Evolutionary conservation across 1,284 basidiomycete species (phyloP).

Genomic region (Mixia osmundae): DNA sequence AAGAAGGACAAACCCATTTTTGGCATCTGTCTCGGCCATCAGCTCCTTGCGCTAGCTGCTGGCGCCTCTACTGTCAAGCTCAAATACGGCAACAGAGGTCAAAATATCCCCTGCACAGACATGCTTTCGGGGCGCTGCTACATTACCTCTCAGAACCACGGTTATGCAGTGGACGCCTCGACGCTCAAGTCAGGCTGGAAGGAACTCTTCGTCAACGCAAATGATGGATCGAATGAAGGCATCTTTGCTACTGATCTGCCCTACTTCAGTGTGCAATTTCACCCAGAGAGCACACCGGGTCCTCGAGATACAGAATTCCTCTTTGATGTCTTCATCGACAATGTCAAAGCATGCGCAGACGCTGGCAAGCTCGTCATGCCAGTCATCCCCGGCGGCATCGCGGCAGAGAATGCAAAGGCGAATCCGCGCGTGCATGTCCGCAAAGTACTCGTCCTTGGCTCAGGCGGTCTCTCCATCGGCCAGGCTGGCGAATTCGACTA

Average conservation of each 20-base stretch:
- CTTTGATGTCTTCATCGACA: slow-evolving; percentile 90
- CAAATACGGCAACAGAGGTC: slow-evolving; percentile 98
- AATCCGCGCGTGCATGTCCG: slow-evolving; percentile 52
- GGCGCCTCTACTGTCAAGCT: slow-evolving; percentile 90
- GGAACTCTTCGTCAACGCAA: slow-evolving; percentile 87
- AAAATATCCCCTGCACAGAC: slow-evolving; percentile 96
- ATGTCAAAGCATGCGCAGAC: slow-evolving; percentile 47
- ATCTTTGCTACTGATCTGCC: slow-evolving; percentile 71
- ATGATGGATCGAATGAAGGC: slow-evolving; percentile 92
- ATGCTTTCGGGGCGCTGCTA: slow-evolving; percentile 85
- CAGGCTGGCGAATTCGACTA: slow-evolving; percentile 99
- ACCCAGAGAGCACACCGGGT: slow-evolving; percentile 95
- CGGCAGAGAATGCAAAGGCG: slow-evolving; percentile 55
- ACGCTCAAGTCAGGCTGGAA: slow-evolving; percentile 71
- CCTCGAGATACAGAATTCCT: slow-evolving; percentile 96
- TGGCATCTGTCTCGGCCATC: slow-evolving; percentile 97
- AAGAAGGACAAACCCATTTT: slow-evolving; percentile 67
- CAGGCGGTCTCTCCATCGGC: slow-evolving; percentile 92
- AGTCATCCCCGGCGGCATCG: slow-evolving; percentile 62
- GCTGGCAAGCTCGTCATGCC: slow-evolving; percentile 51
- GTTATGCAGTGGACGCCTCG: slow-evolving; percentile 72
- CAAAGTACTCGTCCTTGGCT: slow-evolving; percentile 91
- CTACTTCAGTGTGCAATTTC: slow-evolving; percentile 99
- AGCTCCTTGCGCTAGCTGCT: slow-evolving; percentile 80
- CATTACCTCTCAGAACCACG: slow-evolving; percentile 98